Evolutionary conservation across 306 rosid genomes (phyloP).

Genomic region (Senna siamea): DNA sequence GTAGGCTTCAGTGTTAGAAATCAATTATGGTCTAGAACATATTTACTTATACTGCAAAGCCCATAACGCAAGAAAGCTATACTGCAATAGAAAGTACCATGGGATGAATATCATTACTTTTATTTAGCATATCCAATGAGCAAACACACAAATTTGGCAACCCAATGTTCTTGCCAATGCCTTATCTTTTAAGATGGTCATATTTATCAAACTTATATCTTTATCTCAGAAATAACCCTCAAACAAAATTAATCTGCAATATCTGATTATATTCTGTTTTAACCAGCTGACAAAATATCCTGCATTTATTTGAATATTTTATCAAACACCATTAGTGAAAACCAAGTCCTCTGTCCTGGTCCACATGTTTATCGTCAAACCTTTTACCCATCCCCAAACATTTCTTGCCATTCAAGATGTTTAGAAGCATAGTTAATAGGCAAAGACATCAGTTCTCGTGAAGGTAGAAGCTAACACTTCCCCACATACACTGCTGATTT

Average conservation of each 20-base stretch:
- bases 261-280: not conserved
- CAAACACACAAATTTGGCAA: not conserved
- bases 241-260: not conserved
- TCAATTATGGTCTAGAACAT: slow-evolving; percentile 25
- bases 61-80: slow-evolving; percentile 1
- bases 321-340: not conserved
- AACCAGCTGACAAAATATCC: not conserved
- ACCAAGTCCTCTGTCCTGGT: slow-evolving; percentile 6
- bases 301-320: not conserved
- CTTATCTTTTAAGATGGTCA: too few species aligned
- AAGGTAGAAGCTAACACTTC: too few species aligned
- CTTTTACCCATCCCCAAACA: not conserved
- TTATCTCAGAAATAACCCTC: not conserved
- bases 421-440: not conserved
- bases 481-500: not conserved
- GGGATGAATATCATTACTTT: slow-evolving; percentile 6
- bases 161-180: too few species aligned
- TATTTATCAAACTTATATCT: not conserved
- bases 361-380: slow-evolving; percentile 15
- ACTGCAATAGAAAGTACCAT: slow-evolving; percentile 17
- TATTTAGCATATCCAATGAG: not conserved
- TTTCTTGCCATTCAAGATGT: slow-evolving; percentile 1
- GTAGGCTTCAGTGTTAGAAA: slow-evolving; percentile 26
- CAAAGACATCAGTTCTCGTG: too few species aligned
- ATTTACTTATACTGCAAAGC: slow-evolving; percentile 15